These are phyloP conservation scores for Phytophthora tubulina DNA, from an alignment of 352 stramenopile species.

Conservation along the genomic window DNA sequence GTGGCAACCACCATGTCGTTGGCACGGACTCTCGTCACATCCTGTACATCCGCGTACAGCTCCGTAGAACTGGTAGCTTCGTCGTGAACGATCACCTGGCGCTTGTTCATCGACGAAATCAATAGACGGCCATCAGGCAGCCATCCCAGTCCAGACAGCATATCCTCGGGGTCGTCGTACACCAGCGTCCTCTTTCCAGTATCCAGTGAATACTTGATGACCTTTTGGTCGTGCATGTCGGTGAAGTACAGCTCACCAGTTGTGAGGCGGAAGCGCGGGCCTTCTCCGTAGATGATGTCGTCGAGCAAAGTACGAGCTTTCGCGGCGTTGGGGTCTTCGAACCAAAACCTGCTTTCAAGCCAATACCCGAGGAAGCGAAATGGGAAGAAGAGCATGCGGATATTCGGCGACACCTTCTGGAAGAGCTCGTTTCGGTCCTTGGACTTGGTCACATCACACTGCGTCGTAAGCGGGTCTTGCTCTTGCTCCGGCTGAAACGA, in stretches of 20 bases:
- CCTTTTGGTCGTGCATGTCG: slow-evolving; percentile 65
- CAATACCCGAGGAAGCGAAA: slow-evolving; percentile 38
- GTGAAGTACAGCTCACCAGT: slow-evolving; percentile 63
- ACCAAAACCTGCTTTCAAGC: slow-evolving; percentile 22
- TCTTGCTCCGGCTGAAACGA: slow-evolving; percentile 22
- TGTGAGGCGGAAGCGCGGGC: slow-evolving; percentile 54
- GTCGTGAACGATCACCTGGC: slow-evolving; percentile 52
- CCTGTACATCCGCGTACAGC: slow-evolving; percentile 55
- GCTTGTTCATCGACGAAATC: slow-evolving; percentile 55
- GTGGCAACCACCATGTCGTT: slow-evolving; percentile 66
- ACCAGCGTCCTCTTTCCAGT: slow-evolving; percentile 45
- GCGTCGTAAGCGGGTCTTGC: background rate
- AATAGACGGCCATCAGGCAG: slow-evolving; percentile 60
- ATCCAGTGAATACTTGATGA: slow-evolving; percentile 56
- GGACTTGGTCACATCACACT: background rate
- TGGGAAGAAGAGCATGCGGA: slow-evolving; percentile 35
- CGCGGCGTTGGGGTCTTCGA: slow-evolving; percentile 14
- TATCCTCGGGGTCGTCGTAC: slow-evolving; percentile 50
- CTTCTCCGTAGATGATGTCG: slow-evolving; percentile 56
- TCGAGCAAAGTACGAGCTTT: slow-evolving; percentile 29
- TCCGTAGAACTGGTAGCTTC: slow-evolving; percentile 31
- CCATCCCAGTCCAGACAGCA: slow-evolving; percentile 62
- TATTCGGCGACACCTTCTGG: slow-evolving; percentile 26
- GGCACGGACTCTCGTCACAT: slow-evolving; percentile 47
- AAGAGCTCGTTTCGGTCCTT: slow-evolving; percentile 24